A percentile compares a stretch with the other conserved stretches of the same genome.
Evolutionary conservation across 2,329 filamentous ascomycete species (phyloP).

Genomic region (Cytospora mali): DNA sequence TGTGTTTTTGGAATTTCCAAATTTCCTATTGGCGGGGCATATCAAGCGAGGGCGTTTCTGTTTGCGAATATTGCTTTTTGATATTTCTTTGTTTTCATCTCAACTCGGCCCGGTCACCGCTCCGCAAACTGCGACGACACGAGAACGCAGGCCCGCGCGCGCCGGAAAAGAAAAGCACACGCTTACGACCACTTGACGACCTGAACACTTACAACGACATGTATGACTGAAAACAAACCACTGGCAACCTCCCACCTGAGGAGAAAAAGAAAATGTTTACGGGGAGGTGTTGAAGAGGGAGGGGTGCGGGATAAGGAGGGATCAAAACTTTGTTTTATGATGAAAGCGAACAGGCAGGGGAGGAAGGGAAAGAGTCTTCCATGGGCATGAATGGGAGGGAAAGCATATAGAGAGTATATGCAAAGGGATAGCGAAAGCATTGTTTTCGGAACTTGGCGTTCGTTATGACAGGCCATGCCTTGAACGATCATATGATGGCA

Average conservation of each 20-base stretch:
- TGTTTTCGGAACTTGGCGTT: conserved; percentile 19
- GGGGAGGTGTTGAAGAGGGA: not conserved
- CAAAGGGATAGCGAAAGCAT: conserved; percentile 19
- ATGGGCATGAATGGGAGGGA: not conserved
- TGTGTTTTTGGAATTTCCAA: conserved; percentile 20
- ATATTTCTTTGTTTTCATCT: not conserved
- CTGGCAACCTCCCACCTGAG: conserved; percentile 1
- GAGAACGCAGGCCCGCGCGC: conserved; percentile 25
- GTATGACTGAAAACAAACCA: conserved; percentile 36
- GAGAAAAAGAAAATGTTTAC: not conserved
- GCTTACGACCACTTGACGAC: conserved; percentile 34
- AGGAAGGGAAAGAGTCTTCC: not conserved
- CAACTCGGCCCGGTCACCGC: conserved; percentile 32
- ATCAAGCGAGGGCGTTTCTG: conserved; percentile 38
- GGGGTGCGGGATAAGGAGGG: not conserved
- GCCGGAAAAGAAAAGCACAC: conserved; percentile 26
- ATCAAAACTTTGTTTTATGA: not conserved
- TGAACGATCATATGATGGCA: conserved; percentile 25
- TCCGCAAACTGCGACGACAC: conserved; percentile 33
- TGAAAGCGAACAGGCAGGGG: not conserved
- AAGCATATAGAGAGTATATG: conserved; percentile 22
- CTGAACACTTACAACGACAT: conserved; percentile 37
- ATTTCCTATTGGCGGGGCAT: conserved; percentile 25
- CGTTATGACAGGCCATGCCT: conserved; percentile 26
- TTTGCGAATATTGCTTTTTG: conserved; percentile 19